A percentile compares a stretch with the other conserved stretches of the same genome.
These are phyloP conservation scores for Rachicladosporium sp. DNA, from an alignment of 2,329 filamentous ascomycete genomes.

Conservation along the genomic window DNA sequence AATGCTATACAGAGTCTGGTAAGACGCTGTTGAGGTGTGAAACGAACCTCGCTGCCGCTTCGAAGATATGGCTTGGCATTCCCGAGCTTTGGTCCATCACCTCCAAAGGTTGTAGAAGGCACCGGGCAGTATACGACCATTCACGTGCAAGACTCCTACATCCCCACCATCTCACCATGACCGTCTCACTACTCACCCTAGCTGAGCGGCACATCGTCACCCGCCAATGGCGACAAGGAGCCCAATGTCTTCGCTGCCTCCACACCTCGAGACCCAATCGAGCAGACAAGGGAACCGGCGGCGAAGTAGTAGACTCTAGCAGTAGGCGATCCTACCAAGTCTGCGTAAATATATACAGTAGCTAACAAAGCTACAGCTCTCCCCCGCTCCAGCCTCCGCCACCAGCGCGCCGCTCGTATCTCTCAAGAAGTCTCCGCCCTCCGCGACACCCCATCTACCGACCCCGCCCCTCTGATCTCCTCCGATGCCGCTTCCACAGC, in stretches of 20 bases:
- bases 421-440: conserved; percentile 16
- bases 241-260: conserved; percentile 14
- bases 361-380: neutral
- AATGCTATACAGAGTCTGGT: too few relatives aligned
- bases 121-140: too few relatives aligned
- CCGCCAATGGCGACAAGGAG: conserved; percentile 10
- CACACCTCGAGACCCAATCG: conserved; percentile 8
- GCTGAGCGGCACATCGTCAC: conserved; percentile 11
- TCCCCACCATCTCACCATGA: too few relatives aligned
- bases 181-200: conserved; percentile 4
- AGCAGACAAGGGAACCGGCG: conserved; percentile 4
- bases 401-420: conserved; percentile 16
- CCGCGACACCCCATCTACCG: conserved; percentile 8
- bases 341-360: conserved; percentile 4
- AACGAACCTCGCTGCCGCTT: too few relatives aligned
- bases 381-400: conserved; percentile 4
- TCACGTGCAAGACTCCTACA: too few relatives aligned
- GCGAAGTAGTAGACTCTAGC: neutral
- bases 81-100: too few relatives aligned
- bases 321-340: conserved; percentile 7
- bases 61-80: too few relatives aligned
- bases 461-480: neutral
- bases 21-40: too few relatives aligned
- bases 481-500: conserved; percentile 6
- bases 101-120: neutral